phyloP scores from a whole-genome alignment of 306 rosid genomes.

The Castanopsis chinensis region DNA sequence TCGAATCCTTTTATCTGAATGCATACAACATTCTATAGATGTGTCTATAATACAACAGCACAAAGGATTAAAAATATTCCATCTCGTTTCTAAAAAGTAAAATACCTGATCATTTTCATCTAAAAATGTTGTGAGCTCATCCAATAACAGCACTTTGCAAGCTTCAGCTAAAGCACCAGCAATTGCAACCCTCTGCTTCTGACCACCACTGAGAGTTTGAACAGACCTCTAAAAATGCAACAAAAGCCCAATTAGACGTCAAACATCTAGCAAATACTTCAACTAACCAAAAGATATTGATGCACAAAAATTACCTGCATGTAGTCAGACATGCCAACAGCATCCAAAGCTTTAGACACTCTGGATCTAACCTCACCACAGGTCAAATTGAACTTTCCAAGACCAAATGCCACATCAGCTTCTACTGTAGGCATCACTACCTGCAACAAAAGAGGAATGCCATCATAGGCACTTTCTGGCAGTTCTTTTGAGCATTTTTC shows the following conservation, averaged over 20 bases:
- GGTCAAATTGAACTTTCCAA: conserved; percentile 67
- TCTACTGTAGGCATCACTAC: conserved; percentile 92
- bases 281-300: not conserved
- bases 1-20: conserved; percentile 6
- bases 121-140: conserved; percentile 83
- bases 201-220: conserved; percentile 89
- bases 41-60: not conserved
- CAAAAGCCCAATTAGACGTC: conserved; percentile 11
- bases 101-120: conserved; percentile 84
- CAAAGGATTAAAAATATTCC: not conserved
- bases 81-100: conserved; percentile 3
- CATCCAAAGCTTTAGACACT: conserved; percentile 62
- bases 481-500: not conserved
- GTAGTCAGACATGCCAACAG: conserved; percentile 66
- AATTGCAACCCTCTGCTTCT: conserved; percentile 88
- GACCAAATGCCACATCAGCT: conserved; percentile 88
- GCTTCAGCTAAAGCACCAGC: conserved; percentile 94
- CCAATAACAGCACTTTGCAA: conserved; percentile 75
- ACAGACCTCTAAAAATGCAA: conserved; percentile 66
- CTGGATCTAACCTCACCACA: conserved; percentile 61
- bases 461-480: not conserved
- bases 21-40: not conserved
- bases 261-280: conserved; percentile 1
- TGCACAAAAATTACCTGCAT: conserved; percentile 52
- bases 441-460: conserved; percentile 34